Conservation (phyloP, 306 rosid species). For the Medicago ruthenica region DNA sequence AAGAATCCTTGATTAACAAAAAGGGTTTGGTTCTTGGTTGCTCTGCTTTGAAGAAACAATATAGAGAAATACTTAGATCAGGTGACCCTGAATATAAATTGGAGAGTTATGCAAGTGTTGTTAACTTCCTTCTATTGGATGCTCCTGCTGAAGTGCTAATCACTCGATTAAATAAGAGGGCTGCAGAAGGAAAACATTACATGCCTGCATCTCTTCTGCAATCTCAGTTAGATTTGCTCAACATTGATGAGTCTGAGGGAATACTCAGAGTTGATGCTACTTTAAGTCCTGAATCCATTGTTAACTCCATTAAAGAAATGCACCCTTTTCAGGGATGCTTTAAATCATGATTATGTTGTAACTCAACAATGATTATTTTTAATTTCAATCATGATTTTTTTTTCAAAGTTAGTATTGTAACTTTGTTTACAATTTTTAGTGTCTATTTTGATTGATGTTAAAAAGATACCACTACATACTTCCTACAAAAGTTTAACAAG, state of each 20-base stretch:
- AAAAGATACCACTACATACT: not conserved
- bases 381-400: not conserved
- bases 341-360: slow-evolving; percentile 23
- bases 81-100: slow-evolving; percentile 61
- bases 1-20: slow-evolving; percentile 43
- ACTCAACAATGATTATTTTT: too few relatives aligned
- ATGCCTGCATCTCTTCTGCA: slow-evolving; percentile 84
- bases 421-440: not conserved
- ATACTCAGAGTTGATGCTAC: slow-evolving; percentile 69
- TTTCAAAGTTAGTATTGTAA: slow-evolving; percentile 7
- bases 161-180: slow-evolving; percentile 61
- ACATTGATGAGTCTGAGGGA: slow-evolving; percentile 69
- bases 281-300: slow-evolving; percentile 52
- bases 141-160: slow-evolving; percentile 66
- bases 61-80: slow-evolving; percentile 78
- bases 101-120: slow-evolving; percentile 51
- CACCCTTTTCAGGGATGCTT: slow-evolving; percentile 26
- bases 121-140: slow-evolving; percentile 76
- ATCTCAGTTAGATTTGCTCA: slow-evolving; percentile 79
- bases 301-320: slow-evolving; percentile 41
- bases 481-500: not conserved
- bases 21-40: slow-evolving; percentile 66
- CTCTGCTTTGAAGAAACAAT: slow-evolving; percentile 75
- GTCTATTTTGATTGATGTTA: not conserved
- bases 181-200: slow-evolving; percentile 78